Base-by-base conservation (phyloP, 495 filamentous ascomycete genomes). In the Talaromyces nanjingensis region DNA sequence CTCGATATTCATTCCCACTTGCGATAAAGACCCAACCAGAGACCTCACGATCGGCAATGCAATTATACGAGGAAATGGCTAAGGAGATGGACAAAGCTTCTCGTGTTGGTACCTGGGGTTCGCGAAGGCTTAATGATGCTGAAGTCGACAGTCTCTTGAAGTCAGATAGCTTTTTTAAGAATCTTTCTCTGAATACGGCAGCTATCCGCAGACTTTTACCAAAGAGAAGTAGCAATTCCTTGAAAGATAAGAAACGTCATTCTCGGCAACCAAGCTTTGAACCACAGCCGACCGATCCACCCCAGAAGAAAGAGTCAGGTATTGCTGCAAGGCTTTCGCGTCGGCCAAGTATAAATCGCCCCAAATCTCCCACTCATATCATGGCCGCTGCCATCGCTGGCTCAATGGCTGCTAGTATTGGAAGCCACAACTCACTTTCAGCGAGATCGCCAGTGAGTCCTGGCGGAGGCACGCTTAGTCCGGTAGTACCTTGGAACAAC, bases 101-200 rank as follows among this genome's bases (percentile, higher is more conserved):
- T 4, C 80, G 87, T 52, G 80, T 83, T 25, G 89, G 89, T 24
- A 93, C 90, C 2, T 90, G 88, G 86, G 88, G 88, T 11, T 89
- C 87, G 8, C 80, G 85, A 16, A 81, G 84, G 27, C 73, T 84
- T 24, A 89, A 85, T 67, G 76, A 89, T 42, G 70, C 82, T 2
- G 89, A 91, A 59, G 74, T 84, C 57, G 83, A 87, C 42, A 84
- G 81, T 27, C 75, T 90, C 39, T 74, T 79, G 24, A 80, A 83
- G 39, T 67, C 74, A 24, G 81, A 81, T 1, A 83, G 80, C 54
- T 80, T 88, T 39, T 79, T 91, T 54, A 88, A 86, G 64, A 85
- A 85, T 59, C 70, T 89, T 18, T 83, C 83, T 0, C 75, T 91
- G 27, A 82, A 75, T 39, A 75, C 77, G 79, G 70, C 24, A 74